Base-by-base conservation (phyloP, 2,329 filamentous ascomycete species). In the Alternaria metachromatica region DNA sequence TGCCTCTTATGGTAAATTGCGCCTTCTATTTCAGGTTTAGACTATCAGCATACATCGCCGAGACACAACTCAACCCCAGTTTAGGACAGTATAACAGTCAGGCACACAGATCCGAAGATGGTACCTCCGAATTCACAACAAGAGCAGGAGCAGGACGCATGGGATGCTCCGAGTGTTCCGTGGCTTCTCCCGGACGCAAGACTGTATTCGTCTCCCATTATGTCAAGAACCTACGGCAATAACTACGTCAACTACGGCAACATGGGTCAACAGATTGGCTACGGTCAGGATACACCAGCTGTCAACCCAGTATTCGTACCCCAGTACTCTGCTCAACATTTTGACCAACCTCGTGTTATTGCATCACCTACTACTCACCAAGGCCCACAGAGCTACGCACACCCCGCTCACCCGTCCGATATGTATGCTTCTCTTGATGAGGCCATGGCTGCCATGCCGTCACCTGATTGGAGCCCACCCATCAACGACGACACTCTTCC, bases 401-500 rank as follows among this genome's bases (percentile, higher is more conserved):
- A 23, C 5, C 1, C 6, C 3, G 20, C 20, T 25, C 49, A 53
- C 28, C 49, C 30, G 20, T 53, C 49, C 13, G 49, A 53, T 20
- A 4, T 53, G 10, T 48, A 48, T 23, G n/a, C 6, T 18, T 43
- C 28, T 8, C 51, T 59, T 15, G n/a, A 13, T 8, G 20, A 55
- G 55, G 63, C 45, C 18, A 49, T 49, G 6, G 33, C n/a, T 21
- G 5, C 37, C 7, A 26, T 58, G n/a, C 37, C 37, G 20, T 12
- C 9, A n/a, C 25, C 18, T 18, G 11, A n/a, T 55, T 66, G 57
- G 61, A 49, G 20, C 30, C 55, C 48, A 46, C 60, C 37, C 20
- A 25, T 21, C 4, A 33, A 55, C 43, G 60, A 66, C 43, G 3
- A n/a, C 8, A 64, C 54, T 0, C 44, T 64, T 15, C 62, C 64